These are phyloP conservation scores for Capsicum chinense DNA, from an alignment of 257 asterid genomes.

Conservation along the genomic window DNA sequence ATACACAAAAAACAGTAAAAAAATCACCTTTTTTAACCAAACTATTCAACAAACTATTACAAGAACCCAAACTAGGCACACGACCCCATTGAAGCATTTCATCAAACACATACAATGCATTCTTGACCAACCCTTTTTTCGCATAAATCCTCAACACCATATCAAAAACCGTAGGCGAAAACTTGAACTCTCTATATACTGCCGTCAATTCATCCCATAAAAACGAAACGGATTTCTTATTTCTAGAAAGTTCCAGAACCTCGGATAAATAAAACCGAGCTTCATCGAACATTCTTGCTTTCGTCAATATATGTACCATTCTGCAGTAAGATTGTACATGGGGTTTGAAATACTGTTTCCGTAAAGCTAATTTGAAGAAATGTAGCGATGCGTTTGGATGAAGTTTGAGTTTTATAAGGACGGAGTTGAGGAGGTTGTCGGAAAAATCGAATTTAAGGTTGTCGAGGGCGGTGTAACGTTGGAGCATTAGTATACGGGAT, in stretches of 20 bases:
- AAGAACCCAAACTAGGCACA: slow-evolving; percentile 72
- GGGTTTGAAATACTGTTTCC: slow-evolving; percentile 60
- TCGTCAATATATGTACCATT: slow-evolving; percentile 69
- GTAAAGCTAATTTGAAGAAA: slow-evolving; percentile 73
- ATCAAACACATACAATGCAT: slow-evolving; percentile 85
- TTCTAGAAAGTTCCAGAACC: slow-evolving; percentile 55
- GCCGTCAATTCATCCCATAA: slow-evolving; percentile 57
- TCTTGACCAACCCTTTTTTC: slow-evolving; percentile 61
- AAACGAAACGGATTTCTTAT: slow-evolving; percentile 36
- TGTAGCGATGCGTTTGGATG: slow-evolving; percentile 69
- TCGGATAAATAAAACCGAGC: slow-evolving; percentile 53
- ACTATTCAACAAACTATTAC: slow-evolving; percentile 78
- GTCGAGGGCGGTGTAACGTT: slow-evolving; percentile 62
- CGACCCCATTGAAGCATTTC: slow-evolving; percentile 78
- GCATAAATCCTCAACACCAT: slow-evolving; percentile 62
- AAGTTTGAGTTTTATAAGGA: slow-evolving; percentile 61
- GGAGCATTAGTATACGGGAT: slow-evolving; percentile 70
- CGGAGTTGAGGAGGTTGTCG: slow-evolving; percentile 63
- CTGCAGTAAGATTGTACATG: slow-evolving; percentile 59
- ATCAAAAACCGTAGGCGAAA: slow-evolving; percentile 79
- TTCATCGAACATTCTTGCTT: slow-evolving; percentile 67
- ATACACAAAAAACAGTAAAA: slow-evolving; percentile 57
- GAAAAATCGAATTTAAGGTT: slow-evolving; percentile 63
- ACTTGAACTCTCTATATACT: slow-evolving; percentile 63
- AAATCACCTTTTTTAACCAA: slow-evolving; percentile 59